A percentile compares a stretch with the other conserved stretches of the same genome.
Conservation (phyloP, 352 stramenopile genomes). For the Elongisporangium undulatum region DNA sequence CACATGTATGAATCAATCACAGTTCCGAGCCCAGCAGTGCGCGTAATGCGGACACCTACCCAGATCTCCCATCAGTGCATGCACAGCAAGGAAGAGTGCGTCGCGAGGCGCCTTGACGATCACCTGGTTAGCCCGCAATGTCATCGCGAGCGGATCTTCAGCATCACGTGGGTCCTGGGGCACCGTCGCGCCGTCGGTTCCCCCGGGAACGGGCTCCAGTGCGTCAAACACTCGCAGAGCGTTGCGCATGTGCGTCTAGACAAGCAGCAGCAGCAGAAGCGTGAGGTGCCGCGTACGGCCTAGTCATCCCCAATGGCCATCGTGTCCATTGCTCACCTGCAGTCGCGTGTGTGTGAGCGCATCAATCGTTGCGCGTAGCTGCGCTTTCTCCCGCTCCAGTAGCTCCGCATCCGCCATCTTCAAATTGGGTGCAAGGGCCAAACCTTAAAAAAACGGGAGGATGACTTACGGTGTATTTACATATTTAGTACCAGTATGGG, state of each 20-base stretch:
- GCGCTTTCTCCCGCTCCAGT: conserved; percentile 26
- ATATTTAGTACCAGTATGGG: background rate
- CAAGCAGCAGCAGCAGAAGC: background rate
- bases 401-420: conserved; percentile 27
- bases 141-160: conserved; percentile 35
- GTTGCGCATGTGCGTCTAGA: conserved; percentile 65
- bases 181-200: background rate
- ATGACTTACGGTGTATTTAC: background rate
- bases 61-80: conserved; percentile 64
- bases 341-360: conserved; percentile 20
- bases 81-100: conserved; percentile 64
- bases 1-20: background rate
- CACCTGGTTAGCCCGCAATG: conserved; percentile 40
- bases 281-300: background rate
- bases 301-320: background rate
- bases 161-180: conserved; percentile 18
- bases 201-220: conserved; percentile 4
- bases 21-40: conserved; percentile 11
- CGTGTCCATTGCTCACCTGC: conserved; percentile 16
- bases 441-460: background rate
- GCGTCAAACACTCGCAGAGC: conserved; percentile 47
- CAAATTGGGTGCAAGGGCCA: background rate
- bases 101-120: conserved; percentile 46
- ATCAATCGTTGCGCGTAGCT: conserved; percentile 32
- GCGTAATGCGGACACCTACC: conserved; percentile 24